Evolutionary conservation across 345 rosid species (phyloP).

Genomic region (Cardiospermum halicacabum): DNA sequence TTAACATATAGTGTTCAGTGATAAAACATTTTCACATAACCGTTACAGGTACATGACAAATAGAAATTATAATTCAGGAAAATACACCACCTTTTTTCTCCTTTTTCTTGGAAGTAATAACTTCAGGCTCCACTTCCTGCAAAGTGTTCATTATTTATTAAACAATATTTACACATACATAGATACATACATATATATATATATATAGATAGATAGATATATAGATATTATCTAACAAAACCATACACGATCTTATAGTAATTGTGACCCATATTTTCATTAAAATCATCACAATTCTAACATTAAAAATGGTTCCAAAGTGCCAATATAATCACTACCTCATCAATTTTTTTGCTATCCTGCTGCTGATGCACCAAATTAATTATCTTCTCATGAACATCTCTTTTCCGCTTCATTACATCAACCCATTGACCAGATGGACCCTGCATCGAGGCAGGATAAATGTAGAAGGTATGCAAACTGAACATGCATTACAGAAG

Average conservation of each 20-base stretch:
- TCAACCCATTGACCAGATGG: constrained; percentile 68
- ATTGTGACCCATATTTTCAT: background rate
- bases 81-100: constrained; percentile 42
- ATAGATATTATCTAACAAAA: no score
- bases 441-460: constrained; percentile 46
- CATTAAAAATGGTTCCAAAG: background rate
- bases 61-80: background rate
- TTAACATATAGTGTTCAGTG: background rate
- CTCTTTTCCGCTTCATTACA: constrained; percentile 95
- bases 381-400: constrained; percentile 68
- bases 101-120: constrained; percentile 27
- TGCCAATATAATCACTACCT: constrained; percentile 34
- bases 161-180: no score
- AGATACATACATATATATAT: no score
- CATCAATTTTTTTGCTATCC: constrained; percentile 42
- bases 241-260: background rate
- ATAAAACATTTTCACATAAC: background rate
- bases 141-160: no score
- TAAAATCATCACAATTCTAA: background rate
- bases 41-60: background rate
- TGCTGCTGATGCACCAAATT: constrained; percentile 57
- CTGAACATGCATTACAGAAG: background rate
- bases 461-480: background rate
- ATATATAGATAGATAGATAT: no score
- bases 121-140: constrained; percentile 52